These are phyloP conservation scores for Amanita fuliginea DNA, from an alignment of 768 basidiomycete species.

Conservation along the genomic window DNA sequence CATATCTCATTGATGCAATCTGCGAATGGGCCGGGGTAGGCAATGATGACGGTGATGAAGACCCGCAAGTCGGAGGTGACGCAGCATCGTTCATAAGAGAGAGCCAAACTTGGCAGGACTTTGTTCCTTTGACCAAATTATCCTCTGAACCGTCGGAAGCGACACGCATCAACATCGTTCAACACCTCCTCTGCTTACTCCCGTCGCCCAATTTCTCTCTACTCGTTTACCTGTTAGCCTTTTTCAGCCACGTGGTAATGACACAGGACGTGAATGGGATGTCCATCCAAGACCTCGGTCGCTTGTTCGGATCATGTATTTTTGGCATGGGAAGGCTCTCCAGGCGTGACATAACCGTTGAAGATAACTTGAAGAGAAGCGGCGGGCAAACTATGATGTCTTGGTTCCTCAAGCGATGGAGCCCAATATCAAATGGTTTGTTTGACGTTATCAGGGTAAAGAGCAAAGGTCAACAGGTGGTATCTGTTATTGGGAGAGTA, in stretches of 20 bases:
- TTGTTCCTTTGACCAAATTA: background rate
- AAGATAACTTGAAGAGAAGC: slow-evolving; percentile 2
- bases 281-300: slow-evolving; percentile 18
- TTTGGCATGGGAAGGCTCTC: slow-evolving; percentile 17
- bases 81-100: background rate
- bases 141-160: slow-evolving; percentile 10
- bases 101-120: background rate
- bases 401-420: slow-evolving; percentile 26
- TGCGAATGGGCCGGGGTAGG: slow-evolving; percentile 24
- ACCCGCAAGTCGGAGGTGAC: background rate
- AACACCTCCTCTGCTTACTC: slow-evolving; percentile 29
- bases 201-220: slow-evolving; percentile 31
- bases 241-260: slow-evolving; percentile 30
- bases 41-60: slow-evolving; percentile 8
- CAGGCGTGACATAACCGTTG: background rate
- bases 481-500: background rate
- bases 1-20: slow-evolving; percentile 22
- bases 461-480: background rate
- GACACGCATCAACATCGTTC: slow-evolving; percentile 18
- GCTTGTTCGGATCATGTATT: slow-evolving; percentile 23
- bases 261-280: slow-evolving; percentile 23
- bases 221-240: slow-evolving; percentile 33
- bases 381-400: slow-evolving; percentile 20
- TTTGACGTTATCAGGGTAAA: slow-evolving; percentile 15
- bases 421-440: slow-evolving; percentile 19